These are phyloP conservation scores for Coniochaeta sp. DNA, from an alignment of 2,329 filamentous ascomycete species.

Conservation along the genomic window DNA sequence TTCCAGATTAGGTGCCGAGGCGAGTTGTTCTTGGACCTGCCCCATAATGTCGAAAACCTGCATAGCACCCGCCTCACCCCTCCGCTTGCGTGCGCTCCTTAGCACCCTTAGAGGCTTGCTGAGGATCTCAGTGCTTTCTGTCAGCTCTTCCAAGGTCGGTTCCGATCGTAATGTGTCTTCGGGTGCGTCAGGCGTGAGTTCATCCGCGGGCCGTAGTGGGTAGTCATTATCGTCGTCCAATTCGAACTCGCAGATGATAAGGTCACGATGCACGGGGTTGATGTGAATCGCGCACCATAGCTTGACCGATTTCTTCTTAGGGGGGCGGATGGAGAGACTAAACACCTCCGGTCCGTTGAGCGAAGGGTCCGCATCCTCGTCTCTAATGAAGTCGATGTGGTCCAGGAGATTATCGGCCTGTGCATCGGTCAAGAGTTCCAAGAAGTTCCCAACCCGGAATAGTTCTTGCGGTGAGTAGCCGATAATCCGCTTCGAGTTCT, in stretches of 20 bases:
- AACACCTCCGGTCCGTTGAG: constrained; percentile 81
- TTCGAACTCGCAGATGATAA: constrained; percentile 85
- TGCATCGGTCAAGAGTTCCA: constrained; percentile 77
- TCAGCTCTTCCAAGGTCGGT: constrained; percentile 66
- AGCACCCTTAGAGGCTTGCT: constrained; percentile 74
- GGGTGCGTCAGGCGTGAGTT: constrained; percentile 52
- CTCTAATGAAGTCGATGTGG: constrained; percentile 80
- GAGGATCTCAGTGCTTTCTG: constrained; percentile 65
- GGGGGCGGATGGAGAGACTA: constrained; percentile 61
- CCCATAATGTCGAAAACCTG: constrained; percentile 89
- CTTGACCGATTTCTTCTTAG: constrained; percentile 51
- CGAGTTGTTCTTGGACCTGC: constrained; percentile 82
- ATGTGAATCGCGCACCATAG: constrained; percentile 86
- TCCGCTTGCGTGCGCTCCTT: constrained; percentile 64
- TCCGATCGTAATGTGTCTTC: constrained; percentile 67
- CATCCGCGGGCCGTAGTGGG: constrained; percentile 57
- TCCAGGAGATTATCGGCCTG: constrained; percentile 78
- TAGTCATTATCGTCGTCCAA: constrained; percentile 66
- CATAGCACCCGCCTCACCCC: constrained; percentile 76
- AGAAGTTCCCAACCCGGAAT: constrained; percentile 67
- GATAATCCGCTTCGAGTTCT: constrained; percentile 69
- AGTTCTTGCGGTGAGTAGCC: constrained; percentile 71
- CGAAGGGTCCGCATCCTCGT: constrained; percentile 69
- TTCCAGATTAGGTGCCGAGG: constrained; percentile 62
- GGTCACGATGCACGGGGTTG: constrained; percentile 56